These are phyloP conservation scores for Inosperma sp. DNA, from an alignment of 768 basidiomycete species.

Conservation along the genomic window DNA sequence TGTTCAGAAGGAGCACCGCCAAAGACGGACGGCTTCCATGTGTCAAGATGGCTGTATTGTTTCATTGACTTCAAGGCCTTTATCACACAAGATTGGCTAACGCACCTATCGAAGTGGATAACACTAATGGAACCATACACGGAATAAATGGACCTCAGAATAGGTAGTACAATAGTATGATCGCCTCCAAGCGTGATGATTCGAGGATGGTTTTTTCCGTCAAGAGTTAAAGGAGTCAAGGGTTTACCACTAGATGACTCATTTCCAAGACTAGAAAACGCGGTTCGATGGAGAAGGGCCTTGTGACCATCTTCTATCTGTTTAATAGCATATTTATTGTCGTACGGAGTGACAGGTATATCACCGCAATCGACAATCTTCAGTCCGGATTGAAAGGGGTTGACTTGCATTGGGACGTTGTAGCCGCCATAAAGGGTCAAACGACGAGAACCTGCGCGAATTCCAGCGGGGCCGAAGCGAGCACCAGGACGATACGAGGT, in stretches of 20 bases:
- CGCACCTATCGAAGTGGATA: constrained; percentile 85
- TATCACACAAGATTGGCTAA: constrained; percentile 28
- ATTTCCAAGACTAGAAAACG: constrained; percentile 60
- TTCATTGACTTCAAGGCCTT: constrained; percentile 14
- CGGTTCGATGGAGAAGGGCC: constrained; percentile 56
- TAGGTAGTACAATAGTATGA: constrained; percentile 69
- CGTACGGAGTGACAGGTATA: constrained; percentile 75
- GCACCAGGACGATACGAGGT: constrained; percentile 81
- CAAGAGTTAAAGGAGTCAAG: constrained; percentile 54
- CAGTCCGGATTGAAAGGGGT: constrained; percentile 66
- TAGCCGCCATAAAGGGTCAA: constrained; percentile 74
- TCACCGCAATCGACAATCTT: constrained; percentile 75
- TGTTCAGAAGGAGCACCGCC: constrained; percentile 69
- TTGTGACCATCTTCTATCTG: constrained; percentile 75
- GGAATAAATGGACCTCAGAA: constrained; percentile 65
- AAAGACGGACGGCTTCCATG: constrained; percentile 72
- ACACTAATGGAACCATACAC: constrained; percentile 78
- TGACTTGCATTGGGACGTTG: constrained; percentile 67
- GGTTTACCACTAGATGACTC: constrained; percentile 55
- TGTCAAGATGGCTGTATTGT: constrained; percentile 38
- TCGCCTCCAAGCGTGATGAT: constrained; percentile 85
- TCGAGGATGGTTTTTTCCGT: constrained; percentile 74
- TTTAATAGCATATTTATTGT: constrained; percentile 66
- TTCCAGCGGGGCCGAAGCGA: constrained; percentile 81
- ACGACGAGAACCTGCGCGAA: constrained; percentile 73